A percentile compares a stretch with the other conserved stretches of the same genome.
phyloP scores from a whole-genome alignment of 768 basidiomycete species.

The Tylopilus intermedius region DNA sequence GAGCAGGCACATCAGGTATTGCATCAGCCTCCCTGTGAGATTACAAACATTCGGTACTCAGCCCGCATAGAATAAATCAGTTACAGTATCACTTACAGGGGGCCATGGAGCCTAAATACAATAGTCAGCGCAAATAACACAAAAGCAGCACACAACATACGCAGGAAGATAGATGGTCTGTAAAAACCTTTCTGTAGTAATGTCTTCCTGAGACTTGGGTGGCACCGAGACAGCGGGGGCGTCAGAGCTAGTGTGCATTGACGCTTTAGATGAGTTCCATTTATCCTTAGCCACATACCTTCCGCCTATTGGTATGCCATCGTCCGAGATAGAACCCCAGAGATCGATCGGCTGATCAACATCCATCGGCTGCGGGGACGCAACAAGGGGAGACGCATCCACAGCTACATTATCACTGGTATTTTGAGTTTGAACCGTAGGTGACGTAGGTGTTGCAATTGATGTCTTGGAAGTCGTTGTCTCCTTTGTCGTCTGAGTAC shows the following conservation, averaged over 20 bases:
- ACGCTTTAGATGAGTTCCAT: background rate
- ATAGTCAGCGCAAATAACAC: background rate
- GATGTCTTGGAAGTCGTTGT: background rate
- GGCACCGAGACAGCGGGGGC: constrained; percentile 7
- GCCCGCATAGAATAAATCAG: background rate
- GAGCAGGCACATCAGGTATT: constrained; percentile 1
- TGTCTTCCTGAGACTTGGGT: constrained; percentile 19
- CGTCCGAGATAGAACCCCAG: constrained; percentile 12
- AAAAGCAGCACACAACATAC: constrained; percentile 14
- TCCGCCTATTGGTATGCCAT: background rate
- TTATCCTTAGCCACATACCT: constrained; percentile 11
- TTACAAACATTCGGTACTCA: constrained; percentile 1
- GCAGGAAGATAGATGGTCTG: constrained; percentile 22
- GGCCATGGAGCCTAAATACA: constrained; percentile 18
- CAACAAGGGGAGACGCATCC: background rate
- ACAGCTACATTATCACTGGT: background rate
- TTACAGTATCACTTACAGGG: constrained; percentile 19
- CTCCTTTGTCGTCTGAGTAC: constrained; percentile 16
- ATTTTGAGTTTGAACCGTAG: constrained; percentile 2
- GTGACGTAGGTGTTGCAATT: constrained; percentile 8
- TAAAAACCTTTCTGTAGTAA: constrained; percentile 24
- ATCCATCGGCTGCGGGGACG: constrained; percentile 21
- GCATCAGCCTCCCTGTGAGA: constrained; percentile 15
- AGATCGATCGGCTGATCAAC: constrained; percentile 11
- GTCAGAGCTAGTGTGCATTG: constrained; percentile 4